These are phyloP conservation scores for Candida stauntonica DNA, from an alignment of 805 yeast genomes.

Conservation along the genomic window DNA sequence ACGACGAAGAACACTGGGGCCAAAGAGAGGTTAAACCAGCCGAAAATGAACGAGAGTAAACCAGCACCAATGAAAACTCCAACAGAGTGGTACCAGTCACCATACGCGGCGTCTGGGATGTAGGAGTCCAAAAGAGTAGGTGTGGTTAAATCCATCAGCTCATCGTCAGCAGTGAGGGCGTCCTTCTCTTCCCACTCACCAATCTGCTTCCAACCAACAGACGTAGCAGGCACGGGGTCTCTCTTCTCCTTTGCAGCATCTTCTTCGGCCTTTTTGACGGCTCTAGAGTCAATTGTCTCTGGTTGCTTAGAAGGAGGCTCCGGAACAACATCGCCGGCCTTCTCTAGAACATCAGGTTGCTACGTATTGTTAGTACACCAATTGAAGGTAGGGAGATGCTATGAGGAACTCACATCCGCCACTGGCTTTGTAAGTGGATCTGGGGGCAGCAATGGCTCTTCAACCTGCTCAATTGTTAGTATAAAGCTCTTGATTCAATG, in stretches of 20 bases:
- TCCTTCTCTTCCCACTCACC: constrained; percentile 80
- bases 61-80: constrained; percentile 67
- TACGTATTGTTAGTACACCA: constrained; percentile 17
- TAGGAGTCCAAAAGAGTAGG: constrained; percentile 73
- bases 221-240: constrained; percentile 57
- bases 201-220: constrained; percentile 92
- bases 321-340: constrained; percentile 5
- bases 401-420: constrained; percentile 22
- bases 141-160: constrained; percentile 62
- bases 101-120: constrained; percentile 72
- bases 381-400: too few relatives aligned
- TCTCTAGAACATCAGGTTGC: constrained; percentile 22
- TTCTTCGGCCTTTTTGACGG: constrained; percentile 25
- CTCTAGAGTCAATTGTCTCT: constrained; percentile 15
- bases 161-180: constrained; percentile 60
- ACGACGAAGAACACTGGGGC: constrained; percentile 79
- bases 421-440: constrained; percentile 17
- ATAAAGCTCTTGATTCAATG: too few relatives aligned
- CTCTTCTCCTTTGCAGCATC: constrained; percentile 31
- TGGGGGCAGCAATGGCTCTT: constrained; percentile 16
- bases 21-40: constrained; percentile 69
- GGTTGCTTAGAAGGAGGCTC: constrained; percentile 4
- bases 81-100: constrained; percentile 96
- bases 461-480: constrained; percentile 5
- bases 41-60: constrained; percentile 70